A percentile compares a stretch with the other conserved stretches of the same genome.
Evolutionary conservation across 495 filamentous ascomycete genomes (phyloP).

Genomic region (Penicillium dipodomyicola): DNA sequence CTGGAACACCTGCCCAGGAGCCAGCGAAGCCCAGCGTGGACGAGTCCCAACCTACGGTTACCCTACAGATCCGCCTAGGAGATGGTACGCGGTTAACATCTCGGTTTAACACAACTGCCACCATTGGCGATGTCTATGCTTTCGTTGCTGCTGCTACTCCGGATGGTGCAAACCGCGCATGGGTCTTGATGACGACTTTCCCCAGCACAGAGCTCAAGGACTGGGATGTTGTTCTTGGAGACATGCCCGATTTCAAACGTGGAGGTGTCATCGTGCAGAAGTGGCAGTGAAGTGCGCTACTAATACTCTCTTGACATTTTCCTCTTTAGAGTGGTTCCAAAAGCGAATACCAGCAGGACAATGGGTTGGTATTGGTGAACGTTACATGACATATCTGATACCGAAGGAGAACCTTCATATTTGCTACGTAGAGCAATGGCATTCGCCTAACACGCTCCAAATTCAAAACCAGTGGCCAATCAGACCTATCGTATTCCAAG

Average conservation of each 20-base stretch:
- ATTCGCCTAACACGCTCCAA: neutral
- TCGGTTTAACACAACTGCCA: conserved; percentile 89
- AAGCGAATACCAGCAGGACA: conserved; percentile 8
- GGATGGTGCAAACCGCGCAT: conserved; percentile 56
- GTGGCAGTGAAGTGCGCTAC: conserved; percentile 54
- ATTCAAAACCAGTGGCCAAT: neutral
- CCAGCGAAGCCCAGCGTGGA: conserved; percentile 59
- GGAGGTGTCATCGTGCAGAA: conserved; percentile 87
- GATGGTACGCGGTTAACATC: conserved; percentile 84
- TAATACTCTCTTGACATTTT: neutral
- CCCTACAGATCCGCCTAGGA: conserved; percentile 82
- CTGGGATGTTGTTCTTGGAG: conserved; percentile 62
- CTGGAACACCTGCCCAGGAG: conserved; percentile 32
- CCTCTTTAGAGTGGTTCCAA: conserved; percentile 4
- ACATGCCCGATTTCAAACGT: conserved; percentile 79
- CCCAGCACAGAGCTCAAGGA: conserved; percentile 91
- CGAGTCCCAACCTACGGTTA: conserved; percentile 71
- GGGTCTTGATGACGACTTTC: conserved; percentile 91
- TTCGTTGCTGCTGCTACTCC: conserved; percentile 74
- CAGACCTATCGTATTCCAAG: neutral
- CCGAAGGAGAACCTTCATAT: neutral
- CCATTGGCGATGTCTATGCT: conserved; percentile 83
- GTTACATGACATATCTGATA: conserved; percentile 7
- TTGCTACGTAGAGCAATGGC: conserved; percentile 5
- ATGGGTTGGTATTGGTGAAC: conserved; percentile 1